phyloP scores from a whole-genome alignment of 768 basidiomycete species.

The Gymnopilus dilepis region DNA sequence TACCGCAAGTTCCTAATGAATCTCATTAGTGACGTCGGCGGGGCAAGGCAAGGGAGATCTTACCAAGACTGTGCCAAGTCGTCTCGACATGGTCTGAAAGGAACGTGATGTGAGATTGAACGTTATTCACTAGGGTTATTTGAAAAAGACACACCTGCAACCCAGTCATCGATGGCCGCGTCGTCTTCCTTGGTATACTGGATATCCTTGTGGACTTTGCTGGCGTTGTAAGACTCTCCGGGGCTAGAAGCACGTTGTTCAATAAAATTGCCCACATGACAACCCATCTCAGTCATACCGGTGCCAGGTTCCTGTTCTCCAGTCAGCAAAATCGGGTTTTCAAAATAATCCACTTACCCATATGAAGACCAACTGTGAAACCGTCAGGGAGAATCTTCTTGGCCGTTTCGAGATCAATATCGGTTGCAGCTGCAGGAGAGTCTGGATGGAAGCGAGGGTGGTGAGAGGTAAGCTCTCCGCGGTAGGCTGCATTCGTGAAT shows the following conservation, averaged over 20 bases:
- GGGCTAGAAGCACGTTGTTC: constrained; percentile 38
- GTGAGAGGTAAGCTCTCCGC: constrained; percentile 73
- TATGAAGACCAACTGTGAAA: constrained; percentile 74
- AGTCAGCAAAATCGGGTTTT: neutral
- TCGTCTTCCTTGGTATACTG: constrained; percentile 72
- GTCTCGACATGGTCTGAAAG: constrained; percentile 71
- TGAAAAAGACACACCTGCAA: constrained; percentile 42
- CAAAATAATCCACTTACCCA: constrained; percentile 46
- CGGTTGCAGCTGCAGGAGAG: constrained; percentile 58
- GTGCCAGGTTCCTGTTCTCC: constrained; percentile 56
- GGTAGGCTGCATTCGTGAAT: constrained; percentile 53
- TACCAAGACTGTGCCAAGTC: constrained; percentile 75
- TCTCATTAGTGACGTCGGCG: too few relatives aligned
- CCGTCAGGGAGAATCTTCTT: constrained; percentile 63
- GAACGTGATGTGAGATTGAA: constrained; percentile 38
- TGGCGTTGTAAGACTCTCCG: constrained; percentile 54
- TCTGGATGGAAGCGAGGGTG: constrained; percentile 78
- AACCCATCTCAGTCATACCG: constrained; percentile 28
- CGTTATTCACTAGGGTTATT: neutral
- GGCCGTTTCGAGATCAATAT: constrained; percentile 73
- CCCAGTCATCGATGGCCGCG: constrained; percentile 74
- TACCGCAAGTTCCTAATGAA: constrained; percentile 48
- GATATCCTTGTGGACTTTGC: constrained; percentile 67
- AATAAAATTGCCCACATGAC: neutral
- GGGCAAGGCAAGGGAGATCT: constrained; percentile 23